Conservation (phyloP, 768 basidiomycete species). For the Amanita fuliginea region DNA sequence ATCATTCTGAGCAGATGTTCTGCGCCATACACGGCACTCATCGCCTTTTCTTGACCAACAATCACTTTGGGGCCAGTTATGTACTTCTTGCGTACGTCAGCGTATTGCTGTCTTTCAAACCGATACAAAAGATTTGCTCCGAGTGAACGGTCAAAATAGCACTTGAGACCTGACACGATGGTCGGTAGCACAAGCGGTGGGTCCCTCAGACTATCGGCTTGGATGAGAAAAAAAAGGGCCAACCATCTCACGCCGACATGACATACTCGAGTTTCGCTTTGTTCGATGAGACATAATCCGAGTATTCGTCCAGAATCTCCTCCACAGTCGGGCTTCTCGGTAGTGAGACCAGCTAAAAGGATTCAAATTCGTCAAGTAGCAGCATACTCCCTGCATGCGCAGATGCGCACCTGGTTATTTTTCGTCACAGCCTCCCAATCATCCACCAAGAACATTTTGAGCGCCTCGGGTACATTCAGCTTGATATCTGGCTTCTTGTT, state of each 20-base stretch:
- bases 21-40: constrained; percentile 88
- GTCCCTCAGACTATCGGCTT: constrained; percentile 45
- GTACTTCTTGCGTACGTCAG: constrained; percentile 60
- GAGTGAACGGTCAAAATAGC: constrained; percentile 90
- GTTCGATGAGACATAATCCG: constrained; percentile 40
- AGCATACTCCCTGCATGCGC: background rate
- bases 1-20: constrained; percentile 90
- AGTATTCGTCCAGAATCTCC: constrained; percentile 70
- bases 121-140: constrained; percentile 89
- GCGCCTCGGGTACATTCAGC: constrained; percentile 77
- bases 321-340: constrained; percentile 74
- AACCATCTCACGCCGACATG: background rate
- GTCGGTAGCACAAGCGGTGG: constrained; percentile 65
- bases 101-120: constrained; percentile 91
- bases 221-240: background rate
- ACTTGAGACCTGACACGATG: constrained; percentile 71
- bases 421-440: constrained; percentile 98
- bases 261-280: constrained; percentile 32
- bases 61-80: constrained; percentile 64
- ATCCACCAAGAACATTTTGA: constrained; percentile 85
- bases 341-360: constrained; percentile 63
- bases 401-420: constrained; percentile 60
- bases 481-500: constrained; percentile 82
- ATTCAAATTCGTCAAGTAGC: background rate
- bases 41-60: constrained; percentile 64